Conservation (phyloP, 805 yeast species). For the Pichia cephalocereana region DNA sequence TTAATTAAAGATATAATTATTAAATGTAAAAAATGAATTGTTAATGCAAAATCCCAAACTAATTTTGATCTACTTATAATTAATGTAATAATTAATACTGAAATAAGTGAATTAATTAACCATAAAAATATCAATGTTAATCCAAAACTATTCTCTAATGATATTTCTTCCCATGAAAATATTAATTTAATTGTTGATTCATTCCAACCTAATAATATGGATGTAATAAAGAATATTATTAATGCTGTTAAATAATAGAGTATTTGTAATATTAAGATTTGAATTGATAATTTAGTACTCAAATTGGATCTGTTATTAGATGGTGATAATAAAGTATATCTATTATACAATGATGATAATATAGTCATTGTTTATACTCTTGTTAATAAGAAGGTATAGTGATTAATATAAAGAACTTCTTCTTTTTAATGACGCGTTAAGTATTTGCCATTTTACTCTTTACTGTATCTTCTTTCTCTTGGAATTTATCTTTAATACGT, state of each 20-base stretch:
- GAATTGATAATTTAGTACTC: conserved; percentile 24
- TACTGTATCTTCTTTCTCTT: too few relatives aligned
- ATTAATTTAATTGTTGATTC: conserved; percentile 56
- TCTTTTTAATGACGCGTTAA: too few relatives aligned
- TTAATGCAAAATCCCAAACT: conserved; percentile 96
- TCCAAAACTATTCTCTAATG: conserved; percentile 73
- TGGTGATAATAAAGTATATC: too few relatives aligned
- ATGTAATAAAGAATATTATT: conserved; percentile 53
- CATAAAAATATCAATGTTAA: conserved; percentile 65
- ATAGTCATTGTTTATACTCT: background rate
- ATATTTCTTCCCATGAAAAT: conserved; percentile 70
- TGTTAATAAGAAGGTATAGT: too few relatives aligned
- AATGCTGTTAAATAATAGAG: conserved; percentile 72
- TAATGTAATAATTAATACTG: conserved; percentile 76
- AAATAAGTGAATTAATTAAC: conserved; percentile 74
- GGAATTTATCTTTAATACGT: too few relatives aligned
- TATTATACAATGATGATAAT: too few relatives aligned
- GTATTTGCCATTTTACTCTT: too few relatives aligned
- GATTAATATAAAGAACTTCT: too few relatives aligned
- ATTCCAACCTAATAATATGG: conserved; percentile 61
- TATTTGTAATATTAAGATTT: conserved; percentile 68
- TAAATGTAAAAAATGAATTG: conserved; percentile 76
- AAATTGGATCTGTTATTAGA: background rate
- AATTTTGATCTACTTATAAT: conserved; percentile 88
- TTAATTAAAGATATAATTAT: conserved; percentile 59